Conservation (phyloP, 495 filamentous ascomycete species). For the Apodospora peruviana region DNA sequence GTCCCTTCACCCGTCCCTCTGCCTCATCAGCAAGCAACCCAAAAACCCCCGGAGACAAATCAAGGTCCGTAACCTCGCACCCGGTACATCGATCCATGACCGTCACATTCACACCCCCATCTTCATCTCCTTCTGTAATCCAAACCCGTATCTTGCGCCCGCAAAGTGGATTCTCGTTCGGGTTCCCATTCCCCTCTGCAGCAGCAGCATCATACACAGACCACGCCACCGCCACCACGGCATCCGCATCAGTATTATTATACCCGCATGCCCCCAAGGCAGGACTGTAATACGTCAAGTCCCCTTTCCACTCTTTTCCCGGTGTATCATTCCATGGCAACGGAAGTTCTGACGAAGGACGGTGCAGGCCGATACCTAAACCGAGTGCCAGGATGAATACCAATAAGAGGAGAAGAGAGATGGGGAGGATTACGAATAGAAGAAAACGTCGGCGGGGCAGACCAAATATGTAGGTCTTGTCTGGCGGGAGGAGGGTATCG, state of each 20-base stretch:
- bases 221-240: constrained; percentile 63
- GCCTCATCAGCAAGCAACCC: too few relatives aligned
- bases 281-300: constrained; percentile 66
- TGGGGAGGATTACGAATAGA: too few relatives aligned
- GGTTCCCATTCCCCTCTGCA: not conserved
- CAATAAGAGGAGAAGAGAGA: too few relatives aligned
- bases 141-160: not conserved
- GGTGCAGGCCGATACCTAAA: not conserved
- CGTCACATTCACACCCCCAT: too few relatives aligned
- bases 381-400: too few relatives aligned
- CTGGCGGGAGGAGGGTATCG: not conserved
- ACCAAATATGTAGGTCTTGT: too few relatives aligned
- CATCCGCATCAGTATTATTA: constrained; percentile 42
- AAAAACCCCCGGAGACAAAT: too few relatives aligned
- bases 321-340: constrained; percentile 42
- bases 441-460: too few relatives aligned
- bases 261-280: constrained; percentile 68
- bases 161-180: not conserved
- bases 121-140: too few relatives aligned
- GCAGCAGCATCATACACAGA: constrained; percentile 55
- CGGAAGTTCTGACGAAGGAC: constrained; percentile 37
- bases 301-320: constrained; percentile 49
- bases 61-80: too few relatives aligned
- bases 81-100: too few relatives aligned
- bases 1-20: too few relatives aligned